Evolutionary conservation across 2,329 filamentous ascomycete species (phyloP), one percentile per base, ranked within the genome.

Genomic region (Phialophora verrucosa): DNA sequence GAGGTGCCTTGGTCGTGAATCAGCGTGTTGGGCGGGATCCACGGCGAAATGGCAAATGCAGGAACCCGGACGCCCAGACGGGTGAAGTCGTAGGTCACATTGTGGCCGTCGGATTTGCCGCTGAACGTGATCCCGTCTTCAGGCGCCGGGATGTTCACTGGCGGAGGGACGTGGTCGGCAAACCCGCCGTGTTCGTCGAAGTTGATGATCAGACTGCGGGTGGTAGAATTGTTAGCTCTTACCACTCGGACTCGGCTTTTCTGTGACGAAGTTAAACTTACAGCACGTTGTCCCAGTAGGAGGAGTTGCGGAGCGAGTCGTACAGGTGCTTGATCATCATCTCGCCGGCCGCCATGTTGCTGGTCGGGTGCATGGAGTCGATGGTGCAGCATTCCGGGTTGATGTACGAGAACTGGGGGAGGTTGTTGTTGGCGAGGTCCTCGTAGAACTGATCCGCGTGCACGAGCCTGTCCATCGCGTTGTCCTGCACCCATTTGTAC

Each of bases 401-500:
- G 66, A 83, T 79, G 70, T 82, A 83, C 67, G 84, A 83, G 78
- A 87, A 90, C 80, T 93, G 91, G 2, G 91, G 91, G 12, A 93
- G 84, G 56, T 80, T 84, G 73, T 88, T 79, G 69, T 79, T 81
- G 63, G 83, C 78, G 11, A 93, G 82, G 72, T 95, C 92, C 56
- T 85, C 79, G 73, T 88, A 83, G 80, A 94, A 93, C 72, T 83
- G 74, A 58, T 65, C 63, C 23, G 66, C 66, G 25, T 68, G 66
- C 25, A 65, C 63, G 27, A 68, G 50, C 20, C 51, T 25, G 27
- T 68, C 66, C 66, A 68, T 68, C 4, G 66, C 63, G 53, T 68
- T 65, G 50, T 68, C 66, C 23, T 68, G 66, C 31, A 68, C 66
- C 66, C 66, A 68, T n/a, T 68, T 62, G 50, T 68, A 68, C 58